Base-by-base conservation (phyloP, 352 stramenopile genomes). In the Globisporangium viniferum region DNA sequence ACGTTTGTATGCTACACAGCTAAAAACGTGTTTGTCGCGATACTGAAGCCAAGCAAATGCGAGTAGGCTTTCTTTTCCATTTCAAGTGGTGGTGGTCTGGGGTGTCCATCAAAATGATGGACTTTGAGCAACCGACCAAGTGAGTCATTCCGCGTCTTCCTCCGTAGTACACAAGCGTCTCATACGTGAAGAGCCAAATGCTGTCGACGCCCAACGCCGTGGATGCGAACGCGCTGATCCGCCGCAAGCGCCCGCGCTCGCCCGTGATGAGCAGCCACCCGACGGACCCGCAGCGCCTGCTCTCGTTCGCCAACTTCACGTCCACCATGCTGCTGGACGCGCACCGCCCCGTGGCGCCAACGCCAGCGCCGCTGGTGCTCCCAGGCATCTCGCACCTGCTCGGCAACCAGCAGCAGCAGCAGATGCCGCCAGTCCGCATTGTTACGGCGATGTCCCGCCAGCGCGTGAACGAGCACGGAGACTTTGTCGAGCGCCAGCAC, bases 171-270 rank as follows among this genome's bases (percentile, higher is more conserved):
- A 3, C 44, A 46, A 35, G 20, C 41, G 12, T 24, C 29, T 7
- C 20, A 27, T 10, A 58, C 22, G 22, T 56, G 18, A 15, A 44
- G n/a, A 48, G n/a, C 20, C 20, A 49, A 6, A 62, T 62, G 54
- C 62, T 44, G 67, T 72, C 35, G 66, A 59, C 31, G 56, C 48
- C 33, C 7, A n/a, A 12, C n/a, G 63, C 57, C 27, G 24, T 33
- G 27, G 49, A 46, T 3, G 68, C 66, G 15, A 70, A 75, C 69
- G 68, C 74, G 58, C 64, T 85, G 20, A 81, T 81, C 65, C 73
- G 78, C 36, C 78, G 78, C 67, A 85, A 85, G 64, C 73, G 78
- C 7, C 75, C 78, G 53, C 78, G 76, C 66, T 77, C 77, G 24
- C 71, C 73, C 18, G 62, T 75, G 57, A 48, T 59, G 3, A 62